Conservation (phyloP, 768 basidiomycete genomes). For the Mycena capillaripes region DNA sequence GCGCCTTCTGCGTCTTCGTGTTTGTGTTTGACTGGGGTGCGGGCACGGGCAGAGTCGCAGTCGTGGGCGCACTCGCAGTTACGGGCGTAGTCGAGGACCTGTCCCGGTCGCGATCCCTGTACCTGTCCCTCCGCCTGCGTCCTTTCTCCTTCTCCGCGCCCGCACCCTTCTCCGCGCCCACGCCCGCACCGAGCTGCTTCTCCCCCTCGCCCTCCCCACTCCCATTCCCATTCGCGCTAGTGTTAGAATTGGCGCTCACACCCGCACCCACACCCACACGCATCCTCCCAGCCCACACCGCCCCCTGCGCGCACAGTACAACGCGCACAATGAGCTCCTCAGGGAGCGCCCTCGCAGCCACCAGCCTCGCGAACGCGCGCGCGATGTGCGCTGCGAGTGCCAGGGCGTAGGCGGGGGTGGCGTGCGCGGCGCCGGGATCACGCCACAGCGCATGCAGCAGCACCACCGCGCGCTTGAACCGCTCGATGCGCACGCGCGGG, state of each 20-base stretch:
- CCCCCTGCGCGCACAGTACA: constrained; percentile 30
- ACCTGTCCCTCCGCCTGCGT: neutral
- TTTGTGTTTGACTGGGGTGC: too few relatives aligned
- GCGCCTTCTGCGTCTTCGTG: constrained; percentile 11
- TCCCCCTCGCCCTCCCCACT: neutral
- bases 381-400: constrained; percentile 24
- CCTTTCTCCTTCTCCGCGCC: neutral
- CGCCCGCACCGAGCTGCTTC: too few relatives aligned
- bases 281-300: constrained; percentile 34
- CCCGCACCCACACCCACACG: too few relatives aligned
- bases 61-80: too few relatives aligned
- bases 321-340: constrained; percentile 37
- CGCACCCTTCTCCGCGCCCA: neutral
- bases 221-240: neutral
- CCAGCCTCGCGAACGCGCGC: constrained; percentile 27
- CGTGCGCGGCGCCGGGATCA: constrained; percentile 19
- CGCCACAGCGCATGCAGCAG: constrained; percentile 85
- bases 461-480: constrained; percentile 82
- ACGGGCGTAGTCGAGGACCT: too few relatives aligned
- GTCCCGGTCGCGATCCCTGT: neutral
- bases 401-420: neutral
- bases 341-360: constrained; percentile 31
- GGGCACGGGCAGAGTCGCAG: too few relatives aligned
- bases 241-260: neutral
- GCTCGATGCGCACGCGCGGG: constrained; percentile 68